phyloP scores from a whole-genome alignment of 2,329 filamentous ascomycete species.

The Trematosphaeria pertusa region DNA sequence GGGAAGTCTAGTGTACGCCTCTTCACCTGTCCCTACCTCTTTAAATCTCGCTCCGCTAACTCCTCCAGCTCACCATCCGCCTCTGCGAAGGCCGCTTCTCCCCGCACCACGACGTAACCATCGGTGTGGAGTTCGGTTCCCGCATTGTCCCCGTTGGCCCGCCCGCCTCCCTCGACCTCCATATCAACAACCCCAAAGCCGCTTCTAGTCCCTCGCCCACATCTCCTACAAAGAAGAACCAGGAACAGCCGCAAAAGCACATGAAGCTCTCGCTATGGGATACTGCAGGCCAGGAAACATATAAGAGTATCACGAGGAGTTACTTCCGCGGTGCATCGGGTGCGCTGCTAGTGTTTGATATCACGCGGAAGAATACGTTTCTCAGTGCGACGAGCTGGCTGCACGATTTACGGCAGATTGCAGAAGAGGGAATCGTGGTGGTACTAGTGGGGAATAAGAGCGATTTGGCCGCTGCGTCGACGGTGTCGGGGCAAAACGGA shows the following conservation, averaged over 20 bases:
- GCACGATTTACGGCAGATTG: slow-evolving; percentile 90
- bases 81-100: slow-evolving; percentile 97
- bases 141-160: slow-evolving; percentile 90
- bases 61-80: slow-evolving; percentile 77
- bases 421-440: slow-evolving; percentile 93
- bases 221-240: slow-evolving; percentile 36
- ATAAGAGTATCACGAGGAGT: slow-evolving; percentile 92
- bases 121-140: slow-evolving; percentile 94
- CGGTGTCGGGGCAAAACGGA: slow-evolving; percentile 39
- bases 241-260: slow-evolving; percentile 65
- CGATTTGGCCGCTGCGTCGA: slow-evolving; percentile 69
- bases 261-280: slow-evolving; percentile 98
- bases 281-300: slow-evolving; percentile 95
- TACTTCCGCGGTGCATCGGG: slow-evolving; percentile 87
- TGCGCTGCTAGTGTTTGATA: slow-evolving; percentile 91
- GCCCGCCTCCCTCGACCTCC: slow-evolving; percentile 69
- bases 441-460: slow-evolving; percentile 95
- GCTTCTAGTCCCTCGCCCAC: slow-evolving; percentile 22
- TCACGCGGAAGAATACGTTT: slow-evolving; percentile 85
- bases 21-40: background rate
- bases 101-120: slow-evolving; percentile 93
- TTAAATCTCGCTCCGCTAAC: slow-evolving; percentile 17
- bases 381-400: slow-evolving; percentile 91
- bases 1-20: slow-evolving; percentile 79
- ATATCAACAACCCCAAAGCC: slow-evolving; percentile 58